Evolutionary conservation across 2,329 filamentous ascomycete species (phyloP).

Genomic region (Hypoxylon sp.): DNA sequence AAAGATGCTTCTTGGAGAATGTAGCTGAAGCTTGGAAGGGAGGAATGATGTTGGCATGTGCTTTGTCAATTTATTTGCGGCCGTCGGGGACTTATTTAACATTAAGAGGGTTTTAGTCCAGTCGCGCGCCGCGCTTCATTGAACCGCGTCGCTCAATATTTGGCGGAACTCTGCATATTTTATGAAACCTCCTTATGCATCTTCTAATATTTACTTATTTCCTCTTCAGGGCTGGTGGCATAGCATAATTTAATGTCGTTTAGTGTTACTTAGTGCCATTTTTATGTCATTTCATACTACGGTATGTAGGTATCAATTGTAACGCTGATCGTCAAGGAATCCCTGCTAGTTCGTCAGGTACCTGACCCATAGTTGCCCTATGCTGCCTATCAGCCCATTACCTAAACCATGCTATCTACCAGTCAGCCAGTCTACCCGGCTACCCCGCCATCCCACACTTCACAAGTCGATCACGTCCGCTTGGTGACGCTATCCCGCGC

Average conservation of each 20-base stretch:
- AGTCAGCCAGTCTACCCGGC: no score
- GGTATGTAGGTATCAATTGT: constrained; percentile 26
- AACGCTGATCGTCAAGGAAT: constrained; percentile 21
- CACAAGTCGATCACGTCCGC: constrained; percentile 13
- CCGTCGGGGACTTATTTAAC: constrained; percentile 4
- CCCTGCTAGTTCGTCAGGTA: constrained; percentile 34
- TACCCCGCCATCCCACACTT: constrained; percentile 23
- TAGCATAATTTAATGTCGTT: constrained; percentile 21
- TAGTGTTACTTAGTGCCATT: neutral
- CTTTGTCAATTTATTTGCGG: constrained; percentile 9
- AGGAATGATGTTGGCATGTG: neutral
- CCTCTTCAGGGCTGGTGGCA: constrained; percentile 30
- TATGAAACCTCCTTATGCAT: constrained; percentile 24
- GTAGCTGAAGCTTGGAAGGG: neutral
- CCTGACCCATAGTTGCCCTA: constrained; percentile 11
- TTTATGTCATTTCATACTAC: neutral
- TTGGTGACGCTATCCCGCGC: constrained; percentile 24
- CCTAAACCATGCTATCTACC: neutral
- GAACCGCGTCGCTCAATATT: constrained; percentile 14
- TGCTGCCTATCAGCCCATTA: neutral
- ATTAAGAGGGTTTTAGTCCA: neutral
- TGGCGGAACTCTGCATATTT: constrained; percentile 3
- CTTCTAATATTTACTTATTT: constrained; percentile 45
- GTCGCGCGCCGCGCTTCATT: constrained; percentile 17
- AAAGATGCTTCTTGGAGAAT: neutral